Evolutionary conservation across 1,284 basidiomycete species (phyloP).

Genomic region (Irpex sp.): DNA sequence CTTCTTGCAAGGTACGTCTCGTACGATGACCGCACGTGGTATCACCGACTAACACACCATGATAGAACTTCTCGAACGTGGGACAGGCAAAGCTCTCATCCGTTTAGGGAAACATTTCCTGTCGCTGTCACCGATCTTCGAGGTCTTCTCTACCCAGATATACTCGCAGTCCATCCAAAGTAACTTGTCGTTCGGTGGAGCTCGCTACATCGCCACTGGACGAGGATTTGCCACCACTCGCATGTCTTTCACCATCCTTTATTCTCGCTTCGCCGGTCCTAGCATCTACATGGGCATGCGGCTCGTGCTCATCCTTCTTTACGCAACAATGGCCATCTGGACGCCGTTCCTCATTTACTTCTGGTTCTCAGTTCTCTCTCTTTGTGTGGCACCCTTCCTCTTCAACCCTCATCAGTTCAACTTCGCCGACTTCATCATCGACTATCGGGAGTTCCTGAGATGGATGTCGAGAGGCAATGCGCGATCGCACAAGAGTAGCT

Average conservation of each 20-base stretch:
- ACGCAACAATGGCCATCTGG: constrained; percentile 88
- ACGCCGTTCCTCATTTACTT: constrained; percentile 95
- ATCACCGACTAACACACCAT: constrained; percentile 3
- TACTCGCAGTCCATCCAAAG: constrained; percentile 94
- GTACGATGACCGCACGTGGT: neutral
- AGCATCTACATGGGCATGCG: constrained; percentile 97
- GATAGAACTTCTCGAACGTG: constrained; percentile 88
- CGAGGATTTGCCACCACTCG: constrained; percentile 96
- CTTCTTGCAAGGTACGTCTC: constrained; percentile 82
- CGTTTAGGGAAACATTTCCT: constrained; percentile 94
- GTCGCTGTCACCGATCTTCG: constrained; percentile 92
- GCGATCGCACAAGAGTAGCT: constrained; percentile 91
- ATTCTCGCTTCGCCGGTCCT: constrained; percentile 96
- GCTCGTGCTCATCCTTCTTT: constrained; percentile 84
- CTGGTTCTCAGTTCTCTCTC: constrained; percentile 90
- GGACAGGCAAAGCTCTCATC: constrained; percentile 89
- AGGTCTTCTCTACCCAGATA: constrained; percentile 97
- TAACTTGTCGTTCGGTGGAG: constrained; percentile 94
- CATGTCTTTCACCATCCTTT: constrained; percentile 91
- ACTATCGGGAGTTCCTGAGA: constrained; percentile 94
- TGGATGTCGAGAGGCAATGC: constrained; percentile 99
- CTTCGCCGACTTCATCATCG: constrained; percentile 92
- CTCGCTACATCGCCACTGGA: constrained; percentile 95
- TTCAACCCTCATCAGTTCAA: constrained; percentile 99
- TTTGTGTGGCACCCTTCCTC: constrained; percentile 92